Conservation (phyloP, 73 alveolate species). For the Paramecium primaurelia region DNA sequence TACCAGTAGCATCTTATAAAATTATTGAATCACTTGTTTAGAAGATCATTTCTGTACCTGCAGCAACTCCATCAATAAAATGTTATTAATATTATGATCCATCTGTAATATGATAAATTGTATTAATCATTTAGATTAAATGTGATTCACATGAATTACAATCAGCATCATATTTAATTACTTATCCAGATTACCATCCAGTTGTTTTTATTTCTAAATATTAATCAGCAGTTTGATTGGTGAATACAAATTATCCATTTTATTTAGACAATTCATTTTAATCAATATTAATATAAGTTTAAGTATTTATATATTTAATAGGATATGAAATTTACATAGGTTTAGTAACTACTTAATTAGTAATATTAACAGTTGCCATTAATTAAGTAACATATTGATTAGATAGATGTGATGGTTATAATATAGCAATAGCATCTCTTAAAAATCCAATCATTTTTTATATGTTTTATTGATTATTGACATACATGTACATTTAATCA, state of each 20-base stretch:
- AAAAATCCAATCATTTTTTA: not conserved
- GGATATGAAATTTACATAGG: not conserved
- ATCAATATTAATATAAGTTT: not conserved
- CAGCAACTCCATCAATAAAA: not conserved
- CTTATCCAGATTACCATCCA: conserved; percentile 32
- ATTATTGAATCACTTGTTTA: not conserved
- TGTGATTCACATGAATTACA: not conserved
- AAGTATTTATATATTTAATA: conserved; percentile 2
- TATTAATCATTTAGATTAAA: not conserved
- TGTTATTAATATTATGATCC: not conserved
- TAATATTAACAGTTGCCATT: not conserved
- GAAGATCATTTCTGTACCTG: not conserved
- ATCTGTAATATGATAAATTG: not conserved
- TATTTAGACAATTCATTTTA: not conserved
- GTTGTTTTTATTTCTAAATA: not conserved
- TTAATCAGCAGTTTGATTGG: not conserved
- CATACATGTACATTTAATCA: conserved; percentile 17
- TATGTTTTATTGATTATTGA: not conserved
- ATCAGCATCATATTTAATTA: not conserved
- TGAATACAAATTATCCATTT: not conserved
- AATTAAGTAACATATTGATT: not conserved
- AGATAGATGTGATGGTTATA: not conserved
- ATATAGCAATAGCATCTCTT: not conserved
- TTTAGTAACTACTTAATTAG: not conserved
- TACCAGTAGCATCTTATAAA: not conserved